Evolutionary conservation across 1,284 basidiomycete genomes (phyloP).

Genomic region (Xerocomus amazonicus): DNA sequence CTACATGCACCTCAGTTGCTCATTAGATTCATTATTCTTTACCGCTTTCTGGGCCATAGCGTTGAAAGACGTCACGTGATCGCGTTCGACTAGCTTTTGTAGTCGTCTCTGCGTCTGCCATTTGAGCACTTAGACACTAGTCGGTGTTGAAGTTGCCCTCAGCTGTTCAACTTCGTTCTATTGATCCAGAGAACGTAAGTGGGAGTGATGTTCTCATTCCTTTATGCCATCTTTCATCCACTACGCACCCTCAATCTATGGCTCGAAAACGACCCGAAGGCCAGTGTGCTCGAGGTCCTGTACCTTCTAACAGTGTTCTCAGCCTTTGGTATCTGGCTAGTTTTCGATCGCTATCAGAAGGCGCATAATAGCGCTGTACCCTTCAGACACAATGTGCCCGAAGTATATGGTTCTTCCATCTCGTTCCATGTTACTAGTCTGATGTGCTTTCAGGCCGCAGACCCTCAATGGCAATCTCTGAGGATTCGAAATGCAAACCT

Average conservation of each 20-base stretch:
- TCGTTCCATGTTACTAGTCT: slow-evolving; percentile 5
- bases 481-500: slow-evolving; percentile 56
- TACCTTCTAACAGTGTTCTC: slow-evolving; percentile 63
- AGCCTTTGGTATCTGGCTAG: slow-evolving; percentile 71
- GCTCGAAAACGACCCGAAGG: slow-evolving; percentile 43
- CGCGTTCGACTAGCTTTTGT: slow-evolving; percentile 10
- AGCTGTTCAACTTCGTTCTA: slow-evolving; percentile 1
- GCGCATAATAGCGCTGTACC: slow-evolving; percentile 66
- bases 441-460: slow-evolving; percentile 40
- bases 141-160: slow-evolving; percentile 8
- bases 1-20: no score
- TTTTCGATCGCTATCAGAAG: slow-evolving; percentile 68
- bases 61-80: slow-evolving; percentile 19
- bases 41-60: no score
- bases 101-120: slow-evolving; percentile 6
- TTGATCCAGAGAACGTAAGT: neutral
- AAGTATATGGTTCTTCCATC: slow-evolving; percentile 40
- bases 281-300: slow-evolving; percentile 49
- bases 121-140: neutral
- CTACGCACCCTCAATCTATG: slow-evolving; percentile 45
- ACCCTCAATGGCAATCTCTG: slow-evolving; percentile 55
- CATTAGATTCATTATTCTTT: no score
- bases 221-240: slow-evolving; percentile 51
- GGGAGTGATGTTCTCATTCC: slow-evolving; percentile 34
- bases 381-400: slow-evolving; percentile 57